Percentiles rank a stretch among this genome's conserved stretches.
These are phyloP conservation scores for Cytauxzoon felis DNA, from an alignment of 169 alveolate genomes.

Conservation along the genomic window DNA sequence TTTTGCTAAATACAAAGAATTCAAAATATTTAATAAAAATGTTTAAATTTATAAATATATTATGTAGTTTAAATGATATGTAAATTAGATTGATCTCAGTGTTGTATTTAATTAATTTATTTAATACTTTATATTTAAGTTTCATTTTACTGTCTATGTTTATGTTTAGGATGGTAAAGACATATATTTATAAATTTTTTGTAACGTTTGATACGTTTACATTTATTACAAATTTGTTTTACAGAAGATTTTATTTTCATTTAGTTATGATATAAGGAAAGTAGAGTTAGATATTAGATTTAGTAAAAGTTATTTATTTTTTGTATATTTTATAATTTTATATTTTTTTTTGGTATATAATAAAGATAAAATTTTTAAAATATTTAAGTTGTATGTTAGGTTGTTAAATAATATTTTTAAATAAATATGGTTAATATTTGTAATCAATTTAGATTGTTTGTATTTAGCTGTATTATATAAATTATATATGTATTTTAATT, in stretches of 20 bases:
- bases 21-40: constrained; percentile 15
- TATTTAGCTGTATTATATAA: not conserved
- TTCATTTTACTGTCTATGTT: constrained; percentile 41
- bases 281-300: too few species aligned
- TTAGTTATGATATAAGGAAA: too few species aligned
- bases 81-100: not conserved
- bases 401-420: not conserved
- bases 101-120: not conserved
- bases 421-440: not conserved
- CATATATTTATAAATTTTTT: constrained; percentile 27
- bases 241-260: constrained; percentile 25
- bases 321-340: not conserved
- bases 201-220: constrained; percentile 20
- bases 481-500: not conserved
- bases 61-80: constrained; percentile 13
- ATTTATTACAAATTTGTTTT: constrained; percentile 17
- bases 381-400: constrained; percentile 15
- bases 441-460: not conserved
- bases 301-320: too few species aligned
- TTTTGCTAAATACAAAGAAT: not conserved
- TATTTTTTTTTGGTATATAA: not conserved
- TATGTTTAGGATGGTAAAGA: constrained; percentile 5
- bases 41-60: constrained; percentile 21
- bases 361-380: constrained; percentile 10
- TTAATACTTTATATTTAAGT: not conserved